These are phyloP conservation scores for Chlorella variabilis DNA, from an alignment of 163 green algal genomes.

Conservation along the genomic window DNA sequence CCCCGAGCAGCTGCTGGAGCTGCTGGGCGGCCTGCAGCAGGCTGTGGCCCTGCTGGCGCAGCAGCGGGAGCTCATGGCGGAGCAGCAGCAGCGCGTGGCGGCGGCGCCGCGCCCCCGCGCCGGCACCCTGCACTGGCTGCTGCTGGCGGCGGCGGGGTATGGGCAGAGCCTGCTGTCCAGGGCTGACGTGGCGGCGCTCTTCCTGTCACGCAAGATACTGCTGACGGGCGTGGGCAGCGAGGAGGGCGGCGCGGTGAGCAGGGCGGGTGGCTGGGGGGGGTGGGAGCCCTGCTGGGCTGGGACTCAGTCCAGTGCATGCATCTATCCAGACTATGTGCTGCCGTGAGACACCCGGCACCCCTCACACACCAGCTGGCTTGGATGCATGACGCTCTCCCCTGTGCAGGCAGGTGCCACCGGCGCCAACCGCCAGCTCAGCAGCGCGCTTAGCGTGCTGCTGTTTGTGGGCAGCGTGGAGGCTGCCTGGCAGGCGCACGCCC, in stretches of 20 bases:
- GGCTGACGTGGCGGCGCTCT: conserved; percentile 53
- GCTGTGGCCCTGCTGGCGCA: conserved; percentile 19
- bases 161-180: conserved; percentile 33
- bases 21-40: conserved; percentile 23
- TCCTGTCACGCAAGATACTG: conserved; percentile 52
- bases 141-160: conserved; percentile 40
- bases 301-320: no score
- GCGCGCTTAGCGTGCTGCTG: conserved; percentile 36
- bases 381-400: no score
- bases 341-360: no score
- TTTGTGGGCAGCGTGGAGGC: conserved; percentile 49
- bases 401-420: neutral
- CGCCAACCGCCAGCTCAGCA: neutral
- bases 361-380: no score
- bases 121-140: conserved; percentile 37
- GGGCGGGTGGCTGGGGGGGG: neutral
- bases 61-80: conserved; percentile 23
- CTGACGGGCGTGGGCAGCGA: neutral
- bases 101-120: neutral
- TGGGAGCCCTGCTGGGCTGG: no score
- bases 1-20: conserved; percentile 8
- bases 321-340: no score
- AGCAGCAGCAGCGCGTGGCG: neutral
- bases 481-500: conserved; percentile 40
- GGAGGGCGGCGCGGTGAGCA: neutral